A percentile compares a stretch with the other conserved stretches of the same genome.
Conservation (phyloP, 305 asterid genomes). For the Striga hermonthica region DNA sequence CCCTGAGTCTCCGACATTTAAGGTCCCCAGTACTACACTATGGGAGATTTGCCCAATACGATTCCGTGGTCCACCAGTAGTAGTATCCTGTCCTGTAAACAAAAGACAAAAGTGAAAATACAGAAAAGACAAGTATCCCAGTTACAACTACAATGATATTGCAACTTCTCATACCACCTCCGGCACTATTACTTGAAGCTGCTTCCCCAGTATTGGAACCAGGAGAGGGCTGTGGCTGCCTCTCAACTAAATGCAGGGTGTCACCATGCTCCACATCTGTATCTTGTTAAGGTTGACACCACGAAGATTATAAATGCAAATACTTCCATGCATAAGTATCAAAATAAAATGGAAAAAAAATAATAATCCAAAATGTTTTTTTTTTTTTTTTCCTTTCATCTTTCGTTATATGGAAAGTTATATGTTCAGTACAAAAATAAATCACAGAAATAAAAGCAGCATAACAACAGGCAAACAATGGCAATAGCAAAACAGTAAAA, state of each 20-base stretch:
- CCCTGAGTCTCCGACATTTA: slow-evolving; percentile 75
- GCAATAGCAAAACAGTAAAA: too few species aligned
- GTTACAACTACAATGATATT: slow-evolving; percentile 8
- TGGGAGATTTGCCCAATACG: slow-evolving; percentile 79
- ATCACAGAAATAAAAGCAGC: too few species aligned
- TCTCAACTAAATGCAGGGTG: slow-evolving; percentile 78
- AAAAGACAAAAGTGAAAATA: slow-evolving; percentile 23
- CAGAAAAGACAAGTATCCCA: slow-evolving; percentile 5
- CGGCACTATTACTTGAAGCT: slow-evolving; percentile 43
- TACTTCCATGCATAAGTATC: slow-evolving; percentile 3
- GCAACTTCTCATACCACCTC: slow-evolving; percentile 40
- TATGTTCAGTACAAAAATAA: too few species aligned
- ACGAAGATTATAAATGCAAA: slow-evolving; percentile 19
- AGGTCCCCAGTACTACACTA: slow-evolving; percentile 71
- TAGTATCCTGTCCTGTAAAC: slow-evolving; percentile 56
- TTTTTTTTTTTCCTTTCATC: too few species aligned
- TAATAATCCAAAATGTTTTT: too few species aligned
- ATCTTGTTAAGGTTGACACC: slow-evolving; percentile 45
- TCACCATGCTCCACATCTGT: slow-evolving; percentile 80
- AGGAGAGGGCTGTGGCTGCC: slow-evolving; percentile 64
- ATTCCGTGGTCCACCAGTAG: slow-evolving; percentile 44
- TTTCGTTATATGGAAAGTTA: too few species aligned
- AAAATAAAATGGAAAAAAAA: slow-evolving; percentile 6
- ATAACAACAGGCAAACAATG: too few species aligned
- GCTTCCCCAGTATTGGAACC: slow-evolving; percentile 44